Base-by-base conservation (phyloP, 2,329 filamentous ascomycete species). In the Endoconidiophora laricicola region DNA sequence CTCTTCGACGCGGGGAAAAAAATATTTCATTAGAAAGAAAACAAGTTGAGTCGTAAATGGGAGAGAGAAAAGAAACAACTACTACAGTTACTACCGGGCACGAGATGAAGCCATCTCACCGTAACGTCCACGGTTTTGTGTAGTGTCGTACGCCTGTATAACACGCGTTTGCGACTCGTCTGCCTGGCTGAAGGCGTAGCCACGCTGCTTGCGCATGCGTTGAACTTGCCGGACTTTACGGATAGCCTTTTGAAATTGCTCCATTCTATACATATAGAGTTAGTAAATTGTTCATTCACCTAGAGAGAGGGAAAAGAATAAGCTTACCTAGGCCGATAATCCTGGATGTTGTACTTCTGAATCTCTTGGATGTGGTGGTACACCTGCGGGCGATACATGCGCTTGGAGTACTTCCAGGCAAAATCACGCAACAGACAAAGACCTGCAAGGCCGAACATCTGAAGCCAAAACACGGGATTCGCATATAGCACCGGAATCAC, bases 351-450 rank as follows among this genome's bases (percentile, higher is more conserved):
- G 69, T 96, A 98, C 68, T 98, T 98, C 66, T 98, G 91, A 58
- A 98, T 98, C 69, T 98, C 91, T 66, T 98, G 91, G 56, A 98
- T 91, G 64, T 98, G 91, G 59, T 98, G 91, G 61, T 98, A 98
- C 41, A 86, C 80, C 66, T 95, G 84, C 20, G 91, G 91, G 58
- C 81, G 82, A 68, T 96, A 98, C 87, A 98, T 95, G 56, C 91
- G 78, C 72, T 94, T 95, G 54, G 78, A 80, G 59, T 96, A 98
- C 71, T 98, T 98, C 88, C 90, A 98, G 2, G 82, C 79, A 65
- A 94, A 85, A 63, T 98, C 91, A 59, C 91, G 75, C 46, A 88
- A 66, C 46, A 98, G 72, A 63, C 90, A 96, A 45, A 95, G 65
- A 6, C 80, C 71, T 0, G 90, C 84, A 39, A 98, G 68, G 4